Evolutionary conservation across 1,284 basidiomycete species (phyloP).

Genomic region (Cryptococcus sp.): DNA sequence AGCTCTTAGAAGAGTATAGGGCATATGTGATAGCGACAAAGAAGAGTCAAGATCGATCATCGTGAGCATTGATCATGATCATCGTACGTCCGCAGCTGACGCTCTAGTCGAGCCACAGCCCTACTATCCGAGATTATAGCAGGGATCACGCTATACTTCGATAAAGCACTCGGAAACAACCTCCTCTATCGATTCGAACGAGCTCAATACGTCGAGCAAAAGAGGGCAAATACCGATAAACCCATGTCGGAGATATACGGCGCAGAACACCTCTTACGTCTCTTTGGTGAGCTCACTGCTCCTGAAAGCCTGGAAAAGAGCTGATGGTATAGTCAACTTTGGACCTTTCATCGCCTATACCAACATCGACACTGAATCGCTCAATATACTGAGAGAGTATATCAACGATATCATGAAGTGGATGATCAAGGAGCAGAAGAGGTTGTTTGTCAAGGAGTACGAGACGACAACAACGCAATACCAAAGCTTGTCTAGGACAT

Average conservation of each 20-base stretch:
- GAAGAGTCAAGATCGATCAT: conserved; percentile 50
- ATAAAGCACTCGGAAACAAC: conserved; percentile 81
- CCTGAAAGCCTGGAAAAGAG: conserved; percentile 1
- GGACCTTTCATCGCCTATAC: conserved; percentile 78
- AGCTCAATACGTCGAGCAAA: conserved; percentile 78
- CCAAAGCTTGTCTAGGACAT: conserved; percentile 45
- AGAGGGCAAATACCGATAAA: conserved; percentile 66
- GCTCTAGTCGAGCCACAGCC: conserved; percentile 53
- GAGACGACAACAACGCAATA: conserved; percentile 48
- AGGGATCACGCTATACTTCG: conserved; percentile 90
- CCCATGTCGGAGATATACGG: conserved; percentile 90
- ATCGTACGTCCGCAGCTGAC: too few species aligned
- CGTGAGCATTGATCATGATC: too few species aligned
- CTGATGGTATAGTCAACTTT: conserved; percentile 50
- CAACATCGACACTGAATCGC: conserved; percentile 83
- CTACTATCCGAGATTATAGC: conserved; percentile 73
- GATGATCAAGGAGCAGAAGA: conserved; percentile 49
- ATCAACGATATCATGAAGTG: conserved; percentile 82
- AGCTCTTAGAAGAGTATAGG: conserved; percentile 74
- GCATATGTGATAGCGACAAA: conserved; percentile 53
- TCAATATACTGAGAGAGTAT: conserved; percentile 78
- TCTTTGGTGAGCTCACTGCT: conserved; percentile 65
- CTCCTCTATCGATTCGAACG: conserved; percentile 92
- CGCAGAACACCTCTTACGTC: conserved; percentile 84
- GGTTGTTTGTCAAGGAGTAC: conserved; percentile 47